Evolutionary conservation across 108 stramenopile genomes (phyloP), one percentile per base, ranked within the genome.

Genomic region (Fragilaria radians): DNA sequence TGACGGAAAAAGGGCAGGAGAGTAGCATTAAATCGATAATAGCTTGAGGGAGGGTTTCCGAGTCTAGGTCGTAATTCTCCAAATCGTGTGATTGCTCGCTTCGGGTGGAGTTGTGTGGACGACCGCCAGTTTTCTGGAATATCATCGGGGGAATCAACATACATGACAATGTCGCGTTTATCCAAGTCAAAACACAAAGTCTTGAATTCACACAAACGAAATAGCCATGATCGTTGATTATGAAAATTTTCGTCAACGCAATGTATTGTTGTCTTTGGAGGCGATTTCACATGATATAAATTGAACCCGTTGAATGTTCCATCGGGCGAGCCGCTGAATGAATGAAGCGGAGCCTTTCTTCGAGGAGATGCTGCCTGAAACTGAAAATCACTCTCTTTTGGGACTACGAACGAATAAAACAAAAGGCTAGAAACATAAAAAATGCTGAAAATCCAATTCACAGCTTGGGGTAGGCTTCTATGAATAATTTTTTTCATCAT

Each of bases 221-320:
- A 42, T 14, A 42, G 36, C 36, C 36, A 42, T 14, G 36, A 42
- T 42, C 14, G 36, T 7, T 42, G 11, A 7, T 42, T 14, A 11
- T 42, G 36, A 42, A 42, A 42, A 51, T 77, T 79, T 14, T 42
- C 36, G 36, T 14, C 36, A 42, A 42, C 36, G 36, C 36, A 42
- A 14, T 42, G 36, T 7, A 61, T 14, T 42, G 36, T 42, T 42
- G 36, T 11, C 11, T 46, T 32, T 27, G 67, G 34, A 0, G 61
- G 34, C 7, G 33, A 14, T 25, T 67, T 31, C 25, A 36, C 33
- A 25, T 50, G 51, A 36, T 61, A 61, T 7, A 74, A 46, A 17
- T 66, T 59, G 48, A 67, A 69, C 23, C 67, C 63, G 28, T 65
- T 55, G 62, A 74, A 74, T 18, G 47, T 61, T 30, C 63, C 73